Percentiles rank a stretch among this genome's conserved stretches.
Evolutionary conservation across 495 filamentous ascomycete species (phyloP).

Genomic region (Trichoderma erinaceum): DNA sequence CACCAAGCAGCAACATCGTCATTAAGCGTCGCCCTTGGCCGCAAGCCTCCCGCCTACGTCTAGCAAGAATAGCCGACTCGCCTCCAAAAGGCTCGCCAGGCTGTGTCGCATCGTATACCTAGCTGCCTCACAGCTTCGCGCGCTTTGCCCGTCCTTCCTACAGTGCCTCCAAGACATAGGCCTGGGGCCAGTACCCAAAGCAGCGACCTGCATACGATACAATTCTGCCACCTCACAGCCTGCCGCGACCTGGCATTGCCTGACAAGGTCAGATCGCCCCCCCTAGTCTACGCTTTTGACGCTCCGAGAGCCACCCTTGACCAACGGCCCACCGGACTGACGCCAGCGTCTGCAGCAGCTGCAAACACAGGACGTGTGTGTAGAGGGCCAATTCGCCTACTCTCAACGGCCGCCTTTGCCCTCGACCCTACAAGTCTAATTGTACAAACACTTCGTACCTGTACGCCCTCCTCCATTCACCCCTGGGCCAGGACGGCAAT

Average conservation of each 20-base stretch:
- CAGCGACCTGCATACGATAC: conserved; percentile 5
- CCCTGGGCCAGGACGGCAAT: conserved; percentile 2
- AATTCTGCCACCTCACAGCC: conserved; percentile 12
- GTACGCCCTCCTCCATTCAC: neutral
- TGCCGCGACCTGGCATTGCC: conserved; percentile 10
- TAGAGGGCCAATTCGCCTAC: neutral
- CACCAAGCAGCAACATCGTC: neutral
- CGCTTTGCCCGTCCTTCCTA: neutral
- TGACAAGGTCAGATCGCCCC: conserved; percentile 1
- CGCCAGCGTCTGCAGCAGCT: conserved; percentile 10
- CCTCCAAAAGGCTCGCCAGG: neutral
- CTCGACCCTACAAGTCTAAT: neutral
- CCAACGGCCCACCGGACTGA: conserved; percentile 7
- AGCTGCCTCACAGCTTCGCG: conserved; percentile 7
- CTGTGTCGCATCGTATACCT: conserved; percentile 8
- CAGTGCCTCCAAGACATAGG: conserved; percentile 8
- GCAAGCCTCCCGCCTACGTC: neutral
- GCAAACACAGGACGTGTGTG: conserved; percentile 1
- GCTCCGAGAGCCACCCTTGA: conserved; percentile 9
- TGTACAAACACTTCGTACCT: neutral
- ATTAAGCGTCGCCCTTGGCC: neutral
- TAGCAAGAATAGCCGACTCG: conserved; percentile 10
- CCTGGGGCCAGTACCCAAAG: conserved; percentile 1
- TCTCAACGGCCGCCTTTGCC: neutral
- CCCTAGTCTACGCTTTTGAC: neutral